Percentiles rank a stretch among this genome's conserved stretches.
These are phyloP conservation scores for Penicillium sp. DNA, from an alignment of 2,329 filamentous ascomycete species.

Conservation along the genomic window DNA sequence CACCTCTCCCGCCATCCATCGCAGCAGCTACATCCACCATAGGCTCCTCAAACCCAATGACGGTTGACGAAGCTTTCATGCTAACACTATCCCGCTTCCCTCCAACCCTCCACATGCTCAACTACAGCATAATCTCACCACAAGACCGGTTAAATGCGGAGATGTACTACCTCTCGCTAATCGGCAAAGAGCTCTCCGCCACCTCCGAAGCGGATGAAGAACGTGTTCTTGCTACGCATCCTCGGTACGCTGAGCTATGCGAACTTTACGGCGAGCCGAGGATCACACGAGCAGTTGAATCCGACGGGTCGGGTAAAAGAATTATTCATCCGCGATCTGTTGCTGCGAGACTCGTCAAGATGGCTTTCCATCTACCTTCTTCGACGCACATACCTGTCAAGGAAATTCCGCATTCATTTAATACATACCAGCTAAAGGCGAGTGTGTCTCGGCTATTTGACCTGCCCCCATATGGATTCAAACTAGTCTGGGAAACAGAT, in stretches of 20 bases:
- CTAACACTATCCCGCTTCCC: constrained; percentile 74
- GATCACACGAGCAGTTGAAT: constrained; percentile 55
- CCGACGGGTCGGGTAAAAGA: constrained; percentile 15
- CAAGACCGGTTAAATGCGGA: constrained; percentile 85
- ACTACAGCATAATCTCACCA: constrained; percentile 60
- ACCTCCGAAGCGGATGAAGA: constrained; percentile 43
- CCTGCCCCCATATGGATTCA: constrained; percentile 62
- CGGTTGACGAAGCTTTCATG: constrained; percentile 82
- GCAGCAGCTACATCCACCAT: constrained; percentile 29
- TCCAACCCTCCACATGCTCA: constrained; percentile 61
- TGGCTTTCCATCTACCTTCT: constrained; percentile 56
- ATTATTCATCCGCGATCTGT: constrained; percentile 73
- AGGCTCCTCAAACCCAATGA: constrained; percentile 44
- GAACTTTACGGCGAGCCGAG: constrained; percentile 71
- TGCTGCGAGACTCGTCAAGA: constrained; percentile 70
- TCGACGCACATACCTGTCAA: constrained; percentile 30
- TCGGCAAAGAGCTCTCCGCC: constrained; percentile 69
- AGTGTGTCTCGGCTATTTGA: constrained; percentile 71
- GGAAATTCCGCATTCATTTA: constrained; percentile 72
- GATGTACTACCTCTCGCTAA: constrained; percentile 86
- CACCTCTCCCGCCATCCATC: constrained; percentile 24
- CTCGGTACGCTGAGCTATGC: constrained; percentile 72
- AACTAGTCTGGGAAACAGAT: constrained; percentile 82
- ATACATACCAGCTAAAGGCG: constrained; percentile 79
- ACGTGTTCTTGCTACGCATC: constrained; percentile 63